These are phyloP conservation scores for Xylariaceae sp. DNA, from an alignment of 2,329 filamentous ascomycete species.

Conservation along the genomic window DNA sequence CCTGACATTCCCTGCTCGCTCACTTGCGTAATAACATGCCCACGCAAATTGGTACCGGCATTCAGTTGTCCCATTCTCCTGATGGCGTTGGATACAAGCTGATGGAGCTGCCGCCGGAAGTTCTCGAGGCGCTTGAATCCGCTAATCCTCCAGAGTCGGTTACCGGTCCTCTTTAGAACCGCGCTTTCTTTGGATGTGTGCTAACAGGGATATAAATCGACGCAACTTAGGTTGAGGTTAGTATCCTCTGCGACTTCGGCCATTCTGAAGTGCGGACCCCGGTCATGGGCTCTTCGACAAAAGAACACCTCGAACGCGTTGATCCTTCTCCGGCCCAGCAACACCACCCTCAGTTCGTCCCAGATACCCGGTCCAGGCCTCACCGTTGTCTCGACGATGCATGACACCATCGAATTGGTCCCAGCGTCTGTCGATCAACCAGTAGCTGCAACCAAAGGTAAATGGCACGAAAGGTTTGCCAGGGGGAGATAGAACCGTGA, in stretches of 20 bases:
- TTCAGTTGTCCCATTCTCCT: constrained; percentile 46
- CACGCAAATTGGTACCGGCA: constrained; percentile 40
- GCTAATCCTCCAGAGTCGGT: constrained; percentile 48
- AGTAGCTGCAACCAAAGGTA: constrained; percentile 37
- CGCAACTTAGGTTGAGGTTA: constrained; percentile 38
- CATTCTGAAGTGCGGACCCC: constrained; percentile 45
- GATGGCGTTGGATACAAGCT: constrained; percentile 51
- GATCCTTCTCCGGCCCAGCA: constrained; percentile 43
- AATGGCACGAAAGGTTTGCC: constrained; percentile 58
- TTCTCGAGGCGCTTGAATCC: constrained; percentile 51
- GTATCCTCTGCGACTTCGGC: constrained; percentile 47
- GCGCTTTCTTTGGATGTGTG: background rate
- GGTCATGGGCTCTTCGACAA: constrained; percentile 55
- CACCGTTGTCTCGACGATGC: constrained; percentile 48
- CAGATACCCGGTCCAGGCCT: constrained; percentile 35
- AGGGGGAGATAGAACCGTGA: constrained; percentile 39
- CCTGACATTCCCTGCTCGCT: no score
- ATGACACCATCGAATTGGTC: constrained; percentile 58
- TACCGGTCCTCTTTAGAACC: background rate
- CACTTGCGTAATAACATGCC: no score
- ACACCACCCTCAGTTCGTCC: constrained; percentile 10
- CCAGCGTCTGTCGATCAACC: constrained; percentile 33
- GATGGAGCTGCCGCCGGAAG: constrained; percentile 56
- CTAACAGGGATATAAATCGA: background rate
- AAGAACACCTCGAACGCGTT: constrained; percentile 65